phyloP scores from a whole-genome alignment of 768 basidiomycete species.

The Filobasidium wieringae region DNA sequence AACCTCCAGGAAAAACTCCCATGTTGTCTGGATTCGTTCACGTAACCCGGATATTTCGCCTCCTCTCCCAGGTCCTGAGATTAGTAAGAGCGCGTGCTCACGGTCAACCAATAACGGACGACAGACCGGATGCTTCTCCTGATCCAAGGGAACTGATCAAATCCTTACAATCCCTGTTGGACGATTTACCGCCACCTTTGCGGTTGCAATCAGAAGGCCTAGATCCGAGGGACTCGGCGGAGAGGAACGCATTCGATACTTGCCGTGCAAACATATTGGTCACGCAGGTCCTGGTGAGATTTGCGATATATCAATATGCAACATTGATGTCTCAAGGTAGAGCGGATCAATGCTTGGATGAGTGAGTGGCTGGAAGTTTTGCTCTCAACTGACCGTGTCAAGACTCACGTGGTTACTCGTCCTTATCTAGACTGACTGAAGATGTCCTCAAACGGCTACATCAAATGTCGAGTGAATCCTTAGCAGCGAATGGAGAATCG shows the following conservation, averaged over 20 bases:
- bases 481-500: conserved; percentile 35
- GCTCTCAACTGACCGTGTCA: conserved; percentile 9
- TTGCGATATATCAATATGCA: conserved; percentile 31
- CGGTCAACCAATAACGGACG: conserved; percentile 15
- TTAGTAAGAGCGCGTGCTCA: conserved; percentile 23
- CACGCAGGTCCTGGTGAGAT: conserved; percentile 29
- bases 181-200: conserved; percentile 20
- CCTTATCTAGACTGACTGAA: conserved; percentile 24
- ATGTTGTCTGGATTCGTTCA: conserved; percentile 32
- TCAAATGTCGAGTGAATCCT: conserved; percentile 32
- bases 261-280: conserved; percentile 33
- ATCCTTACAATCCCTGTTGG: conserved; percentile 16
- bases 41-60: conserved; percentile 23
- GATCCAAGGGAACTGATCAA: conserved; percentile 21
- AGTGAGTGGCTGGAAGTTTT: conserved; percentile 15
- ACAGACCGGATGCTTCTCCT: conserved; percentile 23
- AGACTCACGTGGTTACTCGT: conserved; percentile 14
- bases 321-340: conserved; percentile 24
- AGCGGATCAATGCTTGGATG: conserved; percentile 19
- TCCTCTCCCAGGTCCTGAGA: conserved; percentile 19
- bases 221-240: conserved; percentile 22
- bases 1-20: conserved; percentile 22
- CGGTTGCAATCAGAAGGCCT: conserved; percentile 21
- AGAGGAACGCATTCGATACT: conserved; percentile 18
- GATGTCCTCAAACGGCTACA: conserved; percentile 32